Conservation (phyloP, 257 asterid genomes). For the Nicotiana tomentosiformis region DNA sequence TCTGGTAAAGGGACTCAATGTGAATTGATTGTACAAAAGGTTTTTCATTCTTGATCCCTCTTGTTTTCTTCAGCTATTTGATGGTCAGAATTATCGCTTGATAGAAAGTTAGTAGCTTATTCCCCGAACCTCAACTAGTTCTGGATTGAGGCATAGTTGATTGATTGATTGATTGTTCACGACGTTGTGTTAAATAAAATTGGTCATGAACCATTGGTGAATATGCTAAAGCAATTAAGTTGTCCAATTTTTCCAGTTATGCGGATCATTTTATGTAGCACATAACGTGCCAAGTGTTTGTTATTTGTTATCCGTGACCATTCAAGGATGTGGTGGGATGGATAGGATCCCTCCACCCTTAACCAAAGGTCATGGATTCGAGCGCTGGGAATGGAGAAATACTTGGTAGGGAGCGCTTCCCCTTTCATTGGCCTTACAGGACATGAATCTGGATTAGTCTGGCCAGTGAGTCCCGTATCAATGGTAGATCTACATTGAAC, state of each 20-base stretch:
- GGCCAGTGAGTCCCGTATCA: too few relatives aligned
- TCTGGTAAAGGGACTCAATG: slow-evolving; percentile 98
- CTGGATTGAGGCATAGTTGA: not conserved
- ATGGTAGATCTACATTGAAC: too few relatives aligned
- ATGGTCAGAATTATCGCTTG: not conserved
- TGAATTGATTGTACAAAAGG: slow-evolving; percentile 85
- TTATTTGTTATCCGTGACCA: not conserved
- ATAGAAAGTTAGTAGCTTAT: not conserved
- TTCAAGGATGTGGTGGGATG: not conserved
- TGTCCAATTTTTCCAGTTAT: not conserved
- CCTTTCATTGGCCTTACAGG: not conserved
- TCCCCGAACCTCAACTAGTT: not conserved
- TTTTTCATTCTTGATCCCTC: not conserved
- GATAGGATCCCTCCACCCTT: not conserved
- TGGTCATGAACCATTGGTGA: too few relatives aligned
- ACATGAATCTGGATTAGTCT: too few relatives aligned
- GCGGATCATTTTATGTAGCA: not conserved
- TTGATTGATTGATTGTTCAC: not conserved
- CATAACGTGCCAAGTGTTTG: not conserved
- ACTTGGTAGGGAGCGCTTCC: not conserved
- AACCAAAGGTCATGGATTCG: not conserved
- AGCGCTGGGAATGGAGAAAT: not conserved
- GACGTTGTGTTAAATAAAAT: not conserved
- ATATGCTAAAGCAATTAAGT: not conserved
- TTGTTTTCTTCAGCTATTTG: not conserved